A percentile compares a stretch with the other conserved stretches of the same genome.
These are phyloP conservation scores for Musa acuminata DNA, from an alignment of 176 grass and related monocot species.

Conservation along the genomic window DNA sequence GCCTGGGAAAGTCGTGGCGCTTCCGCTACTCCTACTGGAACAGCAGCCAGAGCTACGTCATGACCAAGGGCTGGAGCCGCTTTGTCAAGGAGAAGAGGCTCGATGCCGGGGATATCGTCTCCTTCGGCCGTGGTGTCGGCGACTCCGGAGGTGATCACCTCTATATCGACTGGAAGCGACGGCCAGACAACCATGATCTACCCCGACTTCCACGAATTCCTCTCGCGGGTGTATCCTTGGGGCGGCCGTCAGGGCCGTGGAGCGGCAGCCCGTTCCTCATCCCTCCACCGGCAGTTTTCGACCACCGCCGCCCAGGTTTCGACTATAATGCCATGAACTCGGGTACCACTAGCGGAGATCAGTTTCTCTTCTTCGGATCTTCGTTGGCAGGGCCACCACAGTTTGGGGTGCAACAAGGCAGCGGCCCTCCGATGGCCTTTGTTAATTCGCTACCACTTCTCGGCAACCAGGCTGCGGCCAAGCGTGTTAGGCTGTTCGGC, in stretches of 20 bases:
- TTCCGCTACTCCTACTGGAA: slow-evolving; percentile 99
- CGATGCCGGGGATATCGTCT: slow-evolving; percentile 81
- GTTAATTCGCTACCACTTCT: slow-evolving; percentile 55
- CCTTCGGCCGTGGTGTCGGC: slow-evolving; percentile 65
- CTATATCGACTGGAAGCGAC: slow-evolving; percentile 93
- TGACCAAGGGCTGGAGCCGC: slow-evolving; percentile 99
- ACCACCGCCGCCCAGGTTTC: slow-evolving; percentile 39
- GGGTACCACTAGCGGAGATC: slow-evolving; percentile 15
- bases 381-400: slow-evolving; percentile 30
- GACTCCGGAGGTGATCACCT: slow-evolving; percentile 44
- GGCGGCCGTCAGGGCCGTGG: slow-evolving; percentile 29
- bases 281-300: slow-evolving; percentile 42
- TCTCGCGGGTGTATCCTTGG: slow-evolving; percentile 14
- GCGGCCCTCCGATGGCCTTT: slow-evolving; percentile 25
- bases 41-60: slow-evolving; percentile 99
- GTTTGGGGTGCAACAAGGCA: slow-evolving; percentile 29
- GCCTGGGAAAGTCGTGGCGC: slow-evolving; percentile 77
- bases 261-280: slow-evolving; percentile 35
- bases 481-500: slow-evolving; percentile 86
- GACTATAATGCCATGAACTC: slow-evolving; percentile 34
- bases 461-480: slow-evolving; percentile 35
- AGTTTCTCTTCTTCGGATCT: slow-evolving; percentile 37
- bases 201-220: slow-evolving; percentile 36
- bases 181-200: slow-evolving; percentile 34
- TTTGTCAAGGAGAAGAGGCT: slow-evolving; percentile 99